Percentiles rank a stretch among this genome's conserved stretches.
phyloP scores from a whole-genome alignment of 257 asterid genomes.

The Echites panduratus region DNA sequence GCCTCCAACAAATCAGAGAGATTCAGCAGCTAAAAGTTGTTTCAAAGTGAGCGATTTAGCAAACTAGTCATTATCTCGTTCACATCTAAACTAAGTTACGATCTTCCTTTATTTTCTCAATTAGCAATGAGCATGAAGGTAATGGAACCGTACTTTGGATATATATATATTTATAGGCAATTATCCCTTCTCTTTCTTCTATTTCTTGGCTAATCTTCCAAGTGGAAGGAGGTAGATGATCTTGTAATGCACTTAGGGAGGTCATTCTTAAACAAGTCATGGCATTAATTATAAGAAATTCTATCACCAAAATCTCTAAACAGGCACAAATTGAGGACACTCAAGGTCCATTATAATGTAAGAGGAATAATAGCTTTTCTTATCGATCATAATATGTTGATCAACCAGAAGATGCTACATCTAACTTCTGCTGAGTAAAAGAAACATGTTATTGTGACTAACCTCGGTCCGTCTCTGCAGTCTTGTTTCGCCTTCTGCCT shows the following conservation, averaged over 20 bases:
- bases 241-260: no score
- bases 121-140: no score
- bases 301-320: no score
- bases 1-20: background rate
- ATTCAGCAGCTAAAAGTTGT: background rate
- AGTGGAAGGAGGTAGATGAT: no score
- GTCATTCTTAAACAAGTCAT: no score
- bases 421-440: background rate
- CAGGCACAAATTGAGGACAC: background rate
- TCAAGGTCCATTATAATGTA: background rate
- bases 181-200: no score
- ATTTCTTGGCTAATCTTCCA: no score
- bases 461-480: constrained; percentile 26
- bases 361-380: background rate
- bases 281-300: no score
- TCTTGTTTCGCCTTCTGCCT: constrained; percentile 27
- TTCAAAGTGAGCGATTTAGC: no score
- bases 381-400: background rate
- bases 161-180: no score
- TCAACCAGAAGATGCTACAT: background rate
- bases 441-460: background rate
- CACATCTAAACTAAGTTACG: background rate
- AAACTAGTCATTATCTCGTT: background rate
- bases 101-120: background rate
- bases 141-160: no score